Evolutionary conservation across 371 early-diverging fungal genomes (phyloP).

Genomic region (Capillidium heterosporum): DNA sequence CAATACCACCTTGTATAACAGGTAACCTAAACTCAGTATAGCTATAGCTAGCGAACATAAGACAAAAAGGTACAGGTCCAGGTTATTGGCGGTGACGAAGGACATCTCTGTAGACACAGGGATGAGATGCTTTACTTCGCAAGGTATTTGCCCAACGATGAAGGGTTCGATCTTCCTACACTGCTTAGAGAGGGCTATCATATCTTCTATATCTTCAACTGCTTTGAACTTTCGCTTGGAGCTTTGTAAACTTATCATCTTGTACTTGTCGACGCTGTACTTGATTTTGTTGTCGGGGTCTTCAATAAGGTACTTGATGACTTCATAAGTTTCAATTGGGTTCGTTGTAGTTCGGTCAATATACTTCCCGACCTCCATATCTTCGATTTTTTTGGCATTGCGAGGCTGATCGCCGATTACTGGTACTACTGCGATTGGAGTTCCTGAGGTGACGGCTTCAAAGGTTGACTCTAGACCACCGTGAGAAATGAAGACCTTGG

Average conservation of each 20-base stretch:
- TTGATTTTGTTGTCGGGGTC: background rate
- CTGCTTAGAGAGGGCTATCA: background rate
- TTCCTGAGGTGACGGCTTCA: constrained; percentile 3
- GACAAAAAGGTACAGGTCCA: background rate
- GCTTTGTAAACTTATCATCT: background rate
- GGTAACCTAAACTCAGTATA: too few species aligned
- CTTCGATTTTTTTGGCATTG: background rate
- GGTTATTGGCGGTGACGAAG: background rate
- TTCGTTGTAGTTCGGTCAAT: background rate
- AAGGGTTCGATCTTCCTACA: background rate
- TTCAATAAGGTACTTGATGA: background rate
- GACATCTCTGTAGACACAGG: background rate
- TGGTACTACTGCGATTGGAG: constrained; percentile 3
- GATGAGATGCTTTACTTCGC: background rate
- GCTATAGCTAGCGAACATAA: too few species aligned
- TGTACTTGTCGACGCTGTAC: background rate
- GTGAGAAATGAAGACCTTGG: constrained; percentile 5
- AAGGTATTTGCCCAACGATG: background rate
- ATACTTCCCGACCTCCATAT: background rate
- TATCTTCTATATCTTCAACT: background rate
- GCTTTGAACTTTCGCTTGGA: background rate
- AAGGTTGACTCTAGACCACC: constrained; percentile 2
- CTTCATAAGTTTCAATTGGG: background rate
- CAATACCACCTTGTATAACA: too few species aligned
- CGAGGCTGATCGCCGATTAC: constrained; percentile 3